These are phyloP conservation scores for Kodamaea hsintzibuensis DNA, from an alignment of 805 yeast species.

Conservation along the genomic window DNA sequence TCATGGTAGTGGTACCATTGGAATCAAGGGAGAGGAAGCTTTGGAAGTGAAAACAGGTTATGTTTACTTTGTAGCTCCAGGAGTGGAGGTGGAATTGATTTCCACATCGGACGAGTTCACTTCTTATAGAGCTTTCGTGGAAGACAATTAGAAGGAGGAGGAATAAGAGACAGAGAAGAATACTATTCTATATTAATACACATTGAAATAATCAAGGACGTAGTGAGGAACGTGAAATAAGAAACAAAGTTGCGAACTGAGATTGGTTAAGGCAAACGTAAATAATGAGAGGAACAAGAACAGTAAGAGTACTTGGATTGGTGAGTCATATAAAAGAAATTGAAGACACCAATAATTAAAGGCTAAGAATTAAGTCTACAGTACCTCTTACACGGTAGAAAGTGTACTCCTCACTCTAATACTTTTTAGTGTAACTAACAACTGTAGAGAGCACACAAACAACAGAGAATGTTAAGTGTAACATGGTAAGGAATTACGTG, in stretches of 20 bases:
- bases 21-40: slow-evolving; percentile 40
- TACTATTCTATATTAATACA: background rate
- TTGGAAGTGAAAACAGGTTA: slow-evolving; percentile 64
- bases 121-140: slow-evolving; percentile 88
- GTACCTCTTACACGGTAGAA: background rate
- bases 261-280: too few relatives aligned
- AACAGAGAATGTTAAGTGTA: background rate
- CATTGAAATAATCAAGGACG: background rate
- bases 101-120: slow-evolving; percentile 58
- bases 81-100: slow-evolving; percentile 59
- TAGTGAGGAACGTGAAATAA: background rate
- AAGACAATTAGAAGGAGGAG: slow-evolving; percentile 37
- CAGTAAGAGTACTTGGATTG: too few relatives aligned
- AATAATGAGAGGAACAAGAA: too few relatives aligned
- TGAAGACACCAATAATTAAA: too few relatives aligned
- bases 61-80: slow-evolving; percentile 85
- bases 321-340: too few relatives aligned
- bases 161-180: background rate
- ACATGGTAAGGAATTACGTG: background rate
- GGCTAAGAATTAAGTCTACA: background rate
- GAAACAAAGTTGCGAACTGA: too few relatives aligned
- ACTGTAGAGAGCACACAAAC: background rate
- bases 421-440: background rate
- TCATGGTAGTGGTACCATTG: slow-evolving; percentile 68
- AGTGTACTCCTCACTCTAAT: background rate